These are phyloP conservation scores for Clitoria ternatea DNA, from an alignment of 306 rosid genomes.

Conservation along the genomic window DNA sequence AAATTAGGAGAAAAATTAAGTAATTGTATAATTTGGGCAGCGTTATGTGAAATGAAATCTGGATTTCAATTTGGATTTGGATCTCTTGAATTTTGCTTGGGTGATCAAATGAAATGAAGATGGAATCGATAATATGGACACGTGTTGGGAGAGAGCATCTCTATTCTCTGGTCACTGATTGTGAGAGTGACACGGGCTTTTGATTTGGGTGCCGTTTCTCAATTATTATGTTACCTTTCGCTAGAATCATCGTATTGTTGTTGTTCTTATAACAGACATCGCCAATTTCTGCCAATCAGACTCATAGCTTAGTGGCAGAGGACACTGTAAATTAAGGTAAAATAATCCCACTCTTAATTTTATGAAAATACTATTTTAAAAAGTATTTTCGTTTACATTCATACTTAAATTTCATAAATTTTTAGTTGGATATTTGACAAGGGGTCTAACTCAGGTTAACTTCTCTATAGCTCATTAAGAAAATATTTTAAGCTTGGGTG, in stretches of 20 bases:
- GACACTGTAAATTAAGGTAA: too few relatives aligned
- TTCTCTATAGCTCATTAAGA: too few relatives aligned
- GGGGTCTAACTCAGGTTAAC: too few relatives aligned
- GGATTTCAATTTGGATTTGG: background rate
- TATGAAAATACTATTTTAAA: too few relatives aligned
- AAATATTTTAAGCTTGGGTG: too few relatives aligned
- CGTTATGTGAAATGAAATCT: background rate
- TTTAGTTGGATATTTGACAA: too few relatives aligned
- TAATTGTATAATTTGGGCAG: conserved; percentile 37
- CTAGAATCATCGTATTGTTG: background rate
- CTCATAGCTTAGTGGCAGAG: too few relatives aligned
- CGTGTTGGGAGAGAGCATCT: conserved; percentile 40
- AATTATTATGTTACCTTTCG: conserved; percentile 23
- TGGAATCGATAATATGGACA: conserved; percentile 25
- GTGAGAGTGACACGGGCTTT: conserved; percentile 17
- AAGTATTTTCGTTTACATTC: too few relatives aligned
- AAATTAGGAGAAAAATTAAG: background rate
- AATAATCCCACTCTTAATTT: too few relatives aligned
- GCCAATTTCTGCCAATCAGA: too few relatives aligned
- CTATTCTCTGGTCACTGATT: conserved; percentile 10
- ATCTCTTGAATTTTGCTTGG: background rate
- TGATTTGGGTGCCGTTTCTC: conserved; percentile 33
- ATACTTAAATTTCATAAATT: too few relatives aligned
- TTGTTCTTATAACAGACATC: too few relatives aligned
- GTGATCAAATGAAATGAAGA: background rate